phyloP scores from a whole-genome alignment of 352 stramenopile genomes.

The Elongisporangium prolatum region DNA sequence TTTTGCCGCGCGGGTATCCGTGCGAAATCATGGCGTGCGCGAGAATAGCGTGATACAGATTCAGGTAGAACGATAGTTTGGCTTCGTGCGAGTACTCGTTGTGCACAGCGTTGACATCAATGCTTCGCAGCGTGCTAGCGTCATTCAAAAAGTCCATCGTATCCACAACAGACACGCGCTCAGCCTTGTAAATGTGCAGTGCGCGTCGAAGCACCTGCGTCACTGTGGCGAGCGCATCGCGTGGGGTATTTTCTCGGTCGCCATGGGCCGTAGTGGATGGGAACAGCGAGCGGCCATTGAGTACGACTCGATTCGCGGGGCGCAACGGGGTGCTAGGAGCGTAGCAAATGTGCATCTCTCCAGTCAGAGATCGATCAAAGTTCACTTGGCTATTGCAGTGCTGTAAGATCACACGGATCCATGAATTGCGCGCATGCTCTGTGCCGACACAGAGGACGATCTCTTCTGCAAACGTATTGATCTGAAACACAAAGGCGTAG shows the following conservation, averaged over 20 bases:
- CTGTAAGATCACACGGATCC: conserved; percentile 58
- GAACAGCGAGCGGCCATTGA: conserved; percentile 68
- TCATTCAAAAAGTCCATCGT: conserved; percentile 66
- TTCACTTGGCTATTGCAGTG: conserved; percentile 47
- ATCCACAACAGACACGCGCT: conserved; percentile 37
- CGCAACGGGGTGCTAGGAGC: conserved; percentile 26
- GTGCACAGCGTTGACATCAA: conserved; percentile 48
- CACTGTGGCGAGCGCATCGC: conserved; percentile 26
- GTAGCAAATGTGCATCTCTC: conserved; percentile 38
- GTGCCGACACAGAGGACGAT: conserved; percentile 68
- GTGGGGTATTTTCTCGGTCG: conserved; percentile 21
- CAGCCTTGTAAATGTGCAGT: conserved; percentile 24
- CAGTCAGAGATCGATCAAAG: conserved; percentile 29
- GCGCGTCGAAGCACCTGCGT: conserved; percentile 15
- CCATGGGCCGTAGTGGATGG: conserved; percentile 15
- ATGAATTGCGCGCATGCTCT: conserved; percentile 52
- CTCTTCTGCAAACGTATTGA: conserved; percentile 72
- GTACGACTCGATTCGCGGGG: conserved; percentile 42
- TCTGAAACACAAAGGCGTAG: conserved; percentile 52
- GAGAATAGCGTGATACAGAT: conserved; percentile 73
- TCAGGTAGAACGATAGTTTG: conserved; percentile 71
- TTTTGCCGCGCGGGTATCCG: conserved; percentile 49
- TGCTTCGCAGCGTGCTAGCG: conserved; percentile 44
- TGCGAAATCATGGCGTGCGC: conserved; percentile 73
- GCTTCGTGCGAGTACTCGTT: conserved; percentile 48